Evolutionary conservation across 345 rosid genomes (phyloP), one percentile per base, ranked within the genome.

Genomic region (Rhodamnia argentea): DNA sequence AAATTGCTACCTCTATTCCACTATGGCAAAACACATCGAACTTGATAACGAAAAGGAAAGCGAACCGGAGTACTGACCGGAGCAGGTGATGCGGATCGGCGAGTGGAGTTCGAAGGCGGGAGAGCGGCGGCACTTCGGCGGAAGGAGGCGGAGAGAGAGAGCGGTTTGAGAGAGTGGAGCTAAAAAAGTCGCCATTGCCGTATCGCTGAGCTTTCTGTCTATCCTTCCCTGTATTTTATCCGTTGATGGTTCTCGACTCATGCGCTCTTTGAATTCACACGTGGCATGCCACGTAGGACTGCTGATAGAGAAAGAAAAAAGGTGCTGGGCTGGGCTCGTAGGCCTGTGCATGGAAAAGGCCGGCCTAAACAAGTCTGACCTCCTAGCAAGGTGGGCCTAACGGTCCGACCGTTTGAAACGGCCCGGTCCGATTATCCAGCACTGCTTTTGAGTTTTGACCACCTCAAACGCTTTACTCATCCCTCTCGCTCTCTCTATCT

Each of bases 71-170:
- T 13, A 22, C 86, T 85, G 90, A 93, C 96, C 93, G 42, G 93
- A 93, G 92, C 95, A 95, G 74, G 81, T 85, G 74, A 92, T 55
- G 59, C 86, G 87, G 86, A 86, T 13, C 7, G 90, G 90, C 22
- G 91, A 84, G 57, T 86, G 91, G 14, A 74, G 87, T 40, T 81
- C 88, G 4, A 87, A 83, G 55, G 83, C 52, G 22, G 83, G 56
- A 56, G 83, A 83, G 56, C 86, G 89, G 82, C 47, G 91, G 81
- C 90, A 57, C 62, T 64, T 85, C 0, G 86, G 58, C 78, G 91
- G 81, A 37, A 86, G 58, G 57, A 82, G 86, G 42, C 81, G 88
- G 52, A 84, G 75, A 50, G 83, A 76, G 29, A 87, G 47, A 6
- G 84, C 84, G 53, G 52, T 78, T 5, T 50, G 88, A 40, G 84